These are phyloP conservation scores for Aspergillus texensis DNA, from an alignment of 2,329 filamentous ascomycete genomes.

Conservation along the genomic window DNA sequence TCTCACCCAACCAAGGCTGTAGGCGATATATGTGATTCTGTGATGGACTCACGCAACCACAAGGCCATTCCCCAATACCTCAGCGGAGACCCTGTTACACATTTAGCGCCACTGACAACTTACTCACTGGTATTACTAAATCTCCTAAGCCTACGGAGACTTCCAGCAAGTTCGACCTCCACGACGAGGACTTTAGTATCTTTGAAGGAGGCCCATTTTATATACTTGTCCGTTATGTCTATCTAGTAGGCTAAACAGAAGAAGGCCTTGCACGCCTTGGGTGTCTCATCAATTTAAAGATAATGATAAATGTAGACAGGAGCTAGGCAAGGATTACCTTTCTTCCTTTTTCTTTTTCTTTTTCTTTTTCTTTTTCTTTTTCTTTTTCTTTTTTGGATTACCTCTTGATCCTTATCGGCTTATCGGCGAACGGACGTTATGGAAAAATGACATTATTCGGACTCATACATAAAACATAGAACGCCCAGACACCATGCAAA, in stretches of 20 bases:
- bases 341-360: no score
- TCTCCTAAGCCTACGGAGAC: not conserved
- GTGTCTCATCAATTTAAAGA: not conserved
- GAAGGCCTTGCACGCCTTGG: not conserved
- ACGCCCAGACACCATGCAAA: conserved; percentile 12
- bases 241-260: no score
- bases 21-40: no score
- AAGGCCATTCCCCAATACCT: not conserved
- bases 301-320: not conserved
- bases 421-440: not conserved
- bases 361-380: no score
- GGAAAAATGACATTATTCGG: not conserved
- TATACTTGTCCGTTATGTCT: not conserved
- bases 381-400: no score
- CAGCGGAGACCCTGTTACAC: not conserved
- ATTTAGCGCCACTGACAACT: not conserved
- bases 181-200: not conserved
- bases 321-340: not conserved
- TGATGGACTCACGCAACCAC: no score
- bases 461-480: not conserved
- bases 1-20: no score
- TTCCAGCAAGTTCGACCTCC: no score
- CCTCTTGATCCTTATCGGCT: no score
- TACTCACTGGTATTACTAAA: not conserved
- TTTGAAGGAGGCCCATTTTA: not conserved